These are phyloP conservation scores for Fusarium goolgardi DNA, from an alignment of 2,329 filamentous ascomycete species.

Conservation along the genomic window DNA sequence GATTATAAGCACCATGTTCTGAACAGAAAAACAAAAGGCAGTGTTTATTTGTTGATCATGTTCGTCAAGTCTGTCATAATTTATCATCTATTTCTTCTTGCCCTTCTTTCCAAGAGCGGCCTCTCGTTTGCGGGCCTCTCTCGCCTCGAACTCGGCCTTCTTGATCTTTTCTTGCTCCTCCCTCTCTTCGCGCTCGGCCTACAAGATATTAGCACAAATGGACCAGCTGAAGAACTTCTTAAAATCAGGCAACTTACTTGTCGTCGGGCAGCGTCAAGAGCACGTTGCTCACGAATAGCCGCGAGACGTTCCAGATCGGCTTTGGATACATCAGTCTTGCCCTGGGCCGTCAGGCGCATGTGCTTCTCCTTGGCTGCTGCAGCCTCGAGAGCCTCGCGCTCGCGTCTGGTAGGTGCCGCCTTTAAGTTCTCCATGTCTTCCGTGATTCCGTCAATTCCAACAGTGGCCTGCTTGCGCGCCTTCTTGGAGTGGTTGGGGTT, in stretches of 20 bases:
- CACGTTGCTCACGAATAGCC: conserved; percentile 86
- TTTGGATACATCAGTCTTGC: conserved; percentile 96
- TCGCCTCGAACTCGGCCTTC: conserved; percentile 64
- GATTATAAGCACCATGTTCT: neutral
- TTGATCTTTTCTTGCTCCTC: conserved; percentile 63
- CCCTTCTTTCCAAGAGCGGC: conserved; percentile 61
- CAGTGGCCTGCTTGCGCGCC: conserved; percentile 66
- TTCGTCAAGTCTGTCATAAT: neutral
- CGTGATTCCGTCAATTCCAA: conserved; percentile 61
- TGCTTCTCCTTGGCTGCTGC: conserved; percentile 90
- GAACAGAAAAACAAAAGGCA: neutral
- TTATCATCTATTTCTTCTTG: conserved; percentile 58
- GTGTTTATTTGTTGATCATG: conserved; percentile 10
- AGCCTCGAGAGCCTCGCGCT: conserved; percentile 83
- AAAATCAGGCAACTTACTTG: conserved; percentile 63
- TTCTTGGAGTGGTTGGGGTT: conserved; percentile 94
- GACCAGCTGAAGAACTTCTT: no score
- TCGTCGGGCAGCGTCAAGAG: conserved; percentile 84
- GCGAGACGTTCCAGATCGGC: conserved; percentile 86
- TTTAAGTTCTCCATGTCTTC: conserved; percentile 67
- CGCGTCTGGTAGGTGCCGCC: conserved; percentile 61
- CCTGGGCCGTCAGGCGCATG: conserved; percentile 89
- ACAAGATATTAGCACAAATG: conserved; percentile 37
- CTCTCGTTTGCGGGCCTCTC: conserved; percentile 65
- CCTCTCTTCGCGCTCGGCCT: conserved; percentile 70